phyloP scores from a whole-genome alignment of 148 eudicot genomes.

The Tetragonia tetragonoides region DNA sequence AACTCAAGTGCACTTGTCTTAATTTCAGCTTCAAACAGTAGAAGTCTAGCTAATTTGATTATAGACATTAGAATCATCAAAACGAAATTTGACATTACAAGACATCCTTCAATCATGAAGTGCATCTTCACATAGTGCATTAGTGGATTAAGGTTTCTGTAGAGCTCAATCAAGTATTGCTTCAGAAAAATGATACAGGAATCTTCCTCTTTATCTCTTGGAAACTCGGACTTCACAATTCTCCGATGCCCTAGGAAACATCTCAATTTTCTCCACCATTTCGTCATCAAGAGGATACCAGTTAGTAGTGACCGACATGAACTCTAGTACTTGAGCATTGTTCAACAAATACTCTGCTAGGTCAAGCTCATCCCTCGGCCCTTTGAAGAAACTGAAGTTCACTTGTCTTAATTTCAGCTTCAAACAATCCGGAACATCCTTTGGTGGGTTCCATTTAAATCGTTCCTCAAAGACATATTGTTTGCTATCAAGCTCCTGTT shows the following conservation, averaged over 20 bases:
- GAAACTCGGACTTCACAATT: too few species aligned
- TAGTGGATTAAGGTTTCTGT: too few species aligned
- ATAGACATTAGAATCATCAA: too few species aligned
- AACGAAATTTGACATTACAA: too few species aligned
- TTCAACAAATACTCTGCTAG: constrained; percentile 3
- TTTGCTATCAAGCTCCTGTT: not conserved
- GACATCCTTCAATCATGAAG: too few species aligned
- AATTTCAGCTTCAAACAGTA: not conserved
- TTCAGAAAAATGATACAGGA: too few species aligned
- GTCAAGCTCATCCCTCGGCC: not conserved
- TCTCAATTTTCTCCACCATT: too few species aligned
- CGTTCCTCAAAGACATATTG: not conserved
- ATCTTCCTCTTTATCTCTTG: too few species aligned
- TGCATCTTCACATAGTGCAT: too few species aligned
- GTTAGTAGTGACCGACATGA: not conserved
- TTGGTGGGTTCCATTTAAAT: not conserved
- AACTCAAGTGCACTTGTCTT: not conserved
- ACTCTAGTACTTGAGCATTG: not conserved
- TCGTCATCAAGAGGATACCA: not conserved
- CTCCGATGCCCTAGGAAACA: too few species aligned
- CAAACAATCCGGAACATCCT: not conserved
- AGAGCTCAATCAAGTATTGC: too few species aligned
- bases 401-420: not conserved
- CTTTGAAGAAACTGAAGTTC: not conserved
- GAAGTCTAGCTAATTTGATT: too few species aligned